Base-by-base conservation (phyloP, 208 protist genomes). In the Vickermania ingenoplastis region DNA sequence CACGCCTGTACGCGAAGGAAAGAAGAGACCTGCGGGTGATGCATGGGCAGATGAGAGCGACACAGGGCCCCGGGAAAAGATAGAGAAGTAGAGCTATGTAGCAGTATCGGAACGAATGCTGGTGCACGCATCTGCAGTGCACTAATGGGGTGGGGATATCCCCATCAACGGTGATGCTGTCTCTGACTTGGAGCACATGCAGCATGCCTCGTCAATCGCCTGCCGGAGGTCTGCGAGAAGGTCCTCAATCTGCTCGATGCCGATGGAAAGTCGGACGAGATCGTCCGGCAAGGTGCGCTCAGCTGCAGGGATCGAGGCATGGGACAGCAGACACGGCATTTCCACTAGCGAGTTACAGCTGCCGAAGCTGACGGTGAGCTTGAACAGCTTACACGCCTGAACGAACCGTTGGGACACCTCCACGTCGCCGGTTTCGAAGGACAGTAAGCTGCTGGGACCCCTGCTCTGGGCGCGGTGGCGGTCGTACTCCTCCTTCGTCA, bases 171-270 rank as follows among this genome's bases (percentile, higher is more conserved):
- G n/a, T n/a, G n/a, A n/a, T n/a, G n/a, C n/a, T n/a, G n/a, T n/a
- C n/a, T n/a, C n/a, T n/a, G n/a, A n/a, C n/a, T n/a, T n/a, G n/a
- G n/a, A n/a, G n/a, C n/a, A n/a, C n/a, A n/a, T n/a, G n/a, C n/a
- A n/a, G n/a, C n/a, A n/a, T n/a, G 79, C 76, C 25, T 74, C 72
- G 41, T 81, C 83, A 14, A 97, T 69, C 26, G 92, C 92, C 56
- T 82, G 67, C 14, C 71, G 59, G 1, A 97, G 65, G 73, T 97
- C 94, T 0, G 64, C 72, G 22, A 98, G 50, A 17, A 98, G 79
- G 66, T 98, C 96, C 30, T 92, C 75, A 48, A 83, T 72, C 53
- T 97, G 86, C 68, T 98, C 95, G 69, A 98, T 91, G 45, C 96
- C 96, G 48, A 97, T 74, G n/a, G 83, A 95, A 11, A 97, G 70